Evolutionary conservation across 805 yeast species (phyloP).

Genomic region (Lipomyces anomalus): DNA sequence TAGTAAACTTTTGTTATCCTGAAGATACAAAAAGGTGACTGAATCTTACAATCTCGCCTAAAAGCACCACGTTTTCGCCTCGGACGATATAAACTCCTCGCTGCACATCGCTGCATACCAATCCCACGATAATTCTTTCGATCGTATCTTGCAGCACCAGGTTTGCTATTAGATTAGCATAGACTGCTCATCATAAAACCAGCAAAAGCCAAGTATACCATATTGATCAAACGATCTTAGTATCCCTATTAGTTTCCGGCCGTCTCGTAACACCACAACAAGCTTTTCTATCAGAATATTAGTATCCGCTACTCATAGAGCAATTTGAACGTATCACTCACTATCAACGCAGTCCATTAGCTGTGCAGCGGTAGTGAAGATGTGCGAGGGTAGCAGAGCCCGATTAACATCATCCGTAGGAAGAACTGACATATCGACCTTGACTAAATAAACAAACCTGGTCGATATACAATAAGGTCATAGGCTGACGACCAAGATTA

Average conservation of each 20-base stretch:
- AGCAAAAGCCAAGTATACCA: slow-evolving; percentile 34
- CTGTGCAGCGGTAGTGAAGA: slow-evolving; percentile 41
- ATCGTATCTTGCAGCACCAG: slow-evolving; percentile 85
- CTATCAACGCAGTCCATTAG: slow-evolving; percentile 39
- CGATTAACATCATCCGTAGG: slow-evolving; percentile 25
- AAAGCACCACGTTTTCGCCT: slow-evolving; percentile 91
- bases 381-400: slow-evolving; percentile 38
- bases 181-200: neutral
- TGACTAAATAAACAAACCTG: too few species aligned
- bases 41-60: slow-evolving; percentile 69
- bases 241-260: slow-evolving; percentile 80
- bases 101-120: slow-evolving; percentile 64
- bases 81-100: slow-evolving; percentile 83
- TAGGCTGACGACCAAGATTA: too few species aligned
- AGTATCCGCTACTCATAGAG: neutral
- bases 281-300: slow-evolving; percentile 44
- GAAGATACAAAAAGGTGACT: neutral
- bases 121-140: slow-evolving; percentile 64
- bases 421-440: too few species aligned
- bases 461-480: too few species aligned
- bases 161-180: slow-evolving; percentile 47
- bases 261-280: slow-evolving; percentile 82
- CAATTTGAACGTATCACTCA: slow-evolving; percentile 22
- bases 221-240: slow-evolving; percentile 93
- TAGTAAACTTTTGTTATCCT: neutral